A percentile compares a stretch with the other conserved stretches of the same genome.
These are phyloP conservation scores for Gardenia jasminoides DNA, from an alignment of 257 asterid genomes.

Conservation along the genomic window DNA sequence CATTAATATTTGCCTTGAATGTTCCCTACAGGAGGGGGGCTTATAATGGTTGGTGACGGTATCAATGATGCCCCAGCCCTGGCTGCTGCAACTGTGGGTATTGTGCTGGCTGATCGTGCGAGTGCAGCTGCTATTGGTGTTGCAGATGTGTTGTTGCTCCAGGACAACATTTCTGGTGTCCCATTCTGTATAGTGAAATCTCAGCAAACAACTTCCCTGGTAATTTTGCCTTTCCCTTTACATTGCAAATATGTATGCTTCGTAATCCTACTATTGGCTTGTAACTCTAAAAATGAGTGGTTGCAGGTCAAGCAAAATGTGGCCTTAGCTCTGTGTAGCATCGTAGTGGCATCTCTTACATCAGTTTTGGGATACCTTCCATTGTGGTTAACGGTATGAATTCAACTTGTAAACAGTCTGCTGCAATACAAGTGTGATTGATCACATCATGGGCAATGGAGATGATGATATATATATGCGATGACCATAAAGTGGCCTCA, in stretches of 20 bases:
- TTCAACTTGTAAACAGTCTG: not conserved
- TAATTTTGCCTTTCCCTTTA: constrained; percentile 25
- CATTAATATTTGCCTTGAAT: not conserved
- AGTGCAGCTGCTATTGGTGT: constrained; percentile 97
- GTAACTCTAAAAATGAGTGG: constrained; percentile 4
- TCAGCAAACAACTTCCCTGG: constrained; percentile 88
- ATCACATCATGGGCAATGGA: not conserved
- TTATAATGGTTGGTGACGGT: constrained; percentile 98
- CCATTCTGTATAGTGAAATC: constrained; percentile 90
- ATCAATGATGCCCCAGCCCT: constrained; percentile 98
- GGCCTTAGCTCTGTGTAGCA: constrained; percentile 85
- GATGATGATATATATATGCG: not conserved
- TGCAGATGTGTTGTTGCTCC: constrained; percentile 90
- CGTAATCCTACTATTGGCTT: not conserved
- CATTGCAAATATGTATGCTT: not conserved
- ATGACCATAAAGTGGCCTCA: not conserved
- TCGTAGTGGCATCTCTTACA: constrained; percentile 87
- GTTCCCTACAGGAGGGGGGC: constrained; percentile 65
- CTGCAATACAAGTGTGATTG: not conserved
- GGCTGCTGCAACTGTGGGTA: constrained; percentile 96
- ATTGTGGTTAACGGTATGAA: constrained; percentile 84
- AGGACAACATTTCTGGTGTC: constrained; percentile 87
- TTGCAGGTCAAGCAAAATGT: constrained; percentile 90
- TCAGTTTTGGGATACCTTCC: constrained; percentile 88
- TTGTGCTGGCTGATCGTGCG: constrained; percentile 96